Conservation (phyloP, 2,329 filamentous ascomycete genomes). For the Colletotrichum tabaci region DNA sequence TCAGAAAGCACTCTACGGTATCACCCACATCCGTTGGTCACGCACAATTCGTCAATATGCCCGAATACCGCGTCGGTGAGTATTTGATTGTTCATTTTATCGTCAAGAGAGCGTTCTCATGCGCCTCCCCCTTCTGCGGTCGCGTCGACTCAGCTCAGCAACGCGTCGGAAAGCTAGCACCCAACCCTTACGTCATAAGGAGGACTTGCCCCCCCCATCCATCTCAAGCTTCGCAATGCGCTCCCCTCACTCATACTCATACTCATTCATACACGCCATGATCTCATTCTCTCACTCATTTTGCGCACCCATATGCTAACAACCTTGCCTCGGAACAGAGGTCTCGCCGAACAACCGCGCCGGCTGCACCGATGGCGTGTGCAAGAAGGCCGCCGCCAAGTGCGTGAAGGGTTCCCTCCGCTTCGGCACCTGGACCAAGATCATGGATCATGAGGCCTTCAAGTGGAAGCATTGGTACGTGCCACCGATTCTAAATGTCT, state of each 20-base stretch:
- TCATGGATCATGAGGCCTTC: slow-evolving; percentile 75
- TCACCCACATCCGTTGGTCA: neutral
- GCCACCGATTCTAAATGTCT: neutral
- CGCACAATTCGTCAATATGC: slow-evolving; percentile 52
- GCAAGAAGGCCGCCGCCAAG: slow-evolving; percentile 79
- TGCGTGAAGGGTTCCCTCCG: slow-evolving; percentile 86
- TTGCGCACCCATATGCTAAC: neutral
- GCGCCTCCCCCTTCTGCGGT: neutral
- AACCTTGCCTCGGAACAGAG: slow-evolving; percentile 66
- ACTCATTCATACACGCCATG: neutral
- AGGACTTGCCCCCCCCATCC: neutral
- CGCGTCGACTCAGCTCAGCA: neutral
- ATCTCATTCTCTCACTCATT: too few relatives aligned
- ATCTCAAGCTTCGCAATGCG: neutral
- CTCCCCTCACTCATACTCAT: neutral
- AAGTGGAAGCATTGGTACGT: slow-evolving; percentile 89
- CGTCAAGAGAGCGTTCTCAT: too few relatives aligned
- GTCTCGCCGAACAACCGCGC: slow-evolving; percentile 79
- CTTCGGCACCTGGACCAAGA: slow-evolving; percentile 80
- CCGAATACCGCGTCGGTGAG: slow-evolving; percentile 64
- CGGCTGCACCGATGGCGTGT: slow-evolving; percentile 79
- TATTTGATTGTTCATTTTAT: slow-evolving; percentile 22
- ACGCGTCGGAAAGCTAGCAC: slow-evolving; percentile 19
- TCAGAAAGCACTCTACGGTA: neutral
- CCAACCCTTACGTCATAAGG: slow-evolving; percentile 29